phyloP scores from a whole-genome alignment of 257 asterid genomes.

The Gynochthodes officinalis region DNA sequence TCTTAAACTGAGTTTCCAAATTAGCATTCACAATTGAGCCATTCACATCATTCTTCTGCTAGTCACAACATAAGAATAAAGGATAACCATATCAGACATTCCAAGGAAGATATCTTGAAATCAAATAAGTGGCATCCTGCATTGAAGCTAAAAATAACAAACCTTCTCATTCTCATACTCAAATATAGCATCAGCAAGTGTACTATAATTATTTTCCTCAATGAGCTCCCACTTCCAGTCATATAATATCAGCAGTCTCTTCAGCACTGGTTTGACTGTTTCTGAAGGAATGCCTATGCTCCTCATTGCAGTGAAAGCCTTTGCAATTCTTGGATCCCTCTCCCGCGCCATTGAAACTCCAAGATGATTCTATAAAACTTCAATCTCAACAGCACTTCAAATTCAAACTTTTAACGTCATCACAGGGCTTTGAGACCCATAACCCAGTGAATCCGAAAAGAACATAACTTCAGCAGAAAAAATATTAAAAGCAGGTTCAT shows the following conservation, averaged over 20 bases:
- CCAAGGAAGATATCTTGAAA: not conserved
- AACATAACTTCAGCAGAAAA: not conserved
- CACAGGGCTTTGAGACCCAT: not conserved
- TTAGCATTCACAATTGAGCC: conserved; percentile 5
- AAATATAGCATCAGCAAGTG: conserved; percentile 63
- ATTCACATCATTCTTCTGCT: conserved; percentile 22
- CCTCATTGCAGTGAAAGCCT: conserved; percentile 50
- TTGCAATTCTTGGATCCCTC: conserved; percentile 14
- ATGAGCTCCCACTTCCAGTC: conserved; percentile 43
- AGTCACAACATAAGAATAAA: conserved; percentile 8
- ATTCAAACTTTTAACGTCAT: not conserved
- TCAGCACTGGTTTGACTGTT: conserved; percentile 49
- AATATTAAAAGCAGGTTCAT: not conserved
- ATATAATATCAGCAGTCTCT: conserved; percentile 37
- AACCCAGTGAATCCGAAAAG: not conserved
- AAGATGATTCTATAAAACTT: not conserved
- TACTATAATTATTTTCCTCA: conserved; percentile 53
- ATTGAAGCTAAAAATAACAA: not conserved
- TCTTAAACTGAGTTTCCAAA: conserved; percentile 32
- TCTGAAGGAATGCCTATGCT: conserved; percentile 32
- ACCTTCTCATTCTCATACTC: conserved; percentile 56
- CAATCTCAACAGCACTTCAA: not conserved
- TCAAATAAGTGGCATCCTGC: not conserved
- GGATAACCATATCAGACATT: conserved; percentile 1
- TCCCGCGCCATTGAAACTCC: conserved; percentile 27